Conservation (phyloP, 116 monocot species). For the Posidonia oceanica region DNA sequence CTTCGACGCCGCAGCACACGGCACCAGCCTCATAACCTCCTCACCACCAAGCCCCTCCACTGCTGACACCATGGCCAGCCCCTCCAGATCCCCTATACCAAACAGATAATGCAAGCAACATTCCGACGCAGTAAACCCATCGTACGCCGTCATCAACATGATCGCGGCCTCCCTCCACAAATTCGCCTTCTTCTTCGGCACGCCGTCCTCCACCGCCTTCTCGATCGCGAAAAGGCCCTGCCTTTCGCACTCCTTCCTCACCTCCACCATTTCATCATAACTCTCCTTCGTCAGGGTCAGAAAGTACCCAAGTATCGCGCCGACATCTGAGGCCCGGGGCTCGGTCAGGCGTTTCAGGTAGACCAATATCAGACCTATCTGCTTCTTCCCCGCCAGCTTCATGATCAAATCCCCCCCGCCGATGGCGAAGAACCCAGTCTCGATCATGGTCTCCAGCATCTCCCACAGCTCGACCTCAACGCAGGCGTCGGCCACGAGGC, state of each 20-base stretch:
- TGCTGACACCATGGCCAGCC: conserved; percentile 43
- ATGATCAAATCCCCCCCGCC: conserved; percentile 12
- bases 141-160: conserved; percentile 62
- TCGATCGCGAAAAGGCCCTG: conserved; percentile 42
- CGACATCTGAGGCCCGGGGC: conserved; percentile 38
- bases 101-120: conserved; percentile 79
- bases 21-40: conserved; percentile 44
- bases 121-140: conserved; percentile 60
- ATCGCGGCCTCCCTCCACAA: conserved; percentile 48
- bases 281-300: conserved; percentile 35
- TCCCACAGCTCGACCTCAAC: conserved; percentile 42
- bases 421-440: background rate
- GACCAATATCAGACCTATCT: conserved; percentile 38
- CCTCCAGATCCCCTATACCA: conserved; percentile 33
- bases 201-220: conserved; percentile 27
- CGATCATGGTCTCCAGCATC: conserved; percentile 27
- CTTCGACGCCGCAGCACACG: conserved; percentile 9
- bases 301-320: conserved; percentile 31
- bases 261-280: conserved; percentile 29
- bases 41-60: conserved; percentile 43
- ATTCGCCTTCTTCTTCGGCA: conserved; percentile 18
- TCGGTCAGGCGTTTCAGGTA: conserved; percentile 26
- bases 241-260: conserved; percentile 60
- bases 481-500: conserved; percentile 34
- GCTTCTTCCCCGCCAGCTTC: conserved; percentile 45